Evolutionary conservation across 2,329 filamentous ascomycete species (phyloP).

Genomic region (Pezicula neosporulosa): DNA sequence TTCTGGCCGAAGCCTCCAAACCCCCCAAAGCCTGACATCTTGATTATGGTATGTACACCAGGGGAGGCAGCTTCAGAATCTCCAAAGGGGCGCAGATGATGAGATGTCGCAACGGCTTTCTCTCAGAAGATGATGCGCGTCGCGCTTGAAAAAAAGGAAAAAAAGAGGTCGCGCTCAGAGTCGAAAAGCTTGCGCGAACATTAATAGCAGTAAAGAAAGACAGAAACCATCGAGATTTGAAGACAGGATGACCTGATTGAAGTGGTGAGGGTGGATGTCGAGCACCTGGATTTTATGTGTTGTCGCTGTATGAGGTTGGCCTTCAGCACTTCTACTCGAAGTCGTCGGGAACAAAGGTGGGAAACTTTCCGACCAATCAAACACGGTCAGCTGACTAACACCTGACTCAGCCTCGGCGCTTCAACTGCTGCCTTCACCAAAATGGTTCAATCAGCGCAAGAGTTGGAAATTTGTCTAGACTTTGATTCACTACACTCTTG

Average conservation of each 20-base stretch:
- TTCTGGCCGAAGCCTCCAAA: constrained; percentile 58
- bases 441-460: too few relatives aligned
- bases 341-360: constrained; percentile 1
- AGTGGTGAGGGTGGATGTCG: constrained; percentile 3
- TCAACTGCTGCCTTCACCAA: background rate
- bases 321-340: constrained; percentile 1
- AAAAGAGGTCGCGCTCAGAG: constrained; percentile 21
- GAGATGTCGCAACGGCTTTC: constrained; percentile 11
- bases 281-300: constrained; percentile 10
- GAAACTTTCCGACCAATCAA: background rate
- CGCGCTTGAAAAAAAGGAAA: constrained; percentile 18
- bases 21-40: constrained; percentile 37
- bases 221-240: constrained; percentile 12
- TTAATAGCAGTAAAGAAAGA: constrained; percentile 22
- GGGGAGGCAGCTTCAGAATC: constrained; percentile 2
- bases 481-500: too few relatives aligned
- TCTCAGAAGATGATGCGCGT: constrained; percentile 11
- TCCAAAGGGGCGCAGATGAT: constrained; percentile 7
- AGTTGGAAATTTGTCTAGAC: background rate
- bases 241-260: constrained; percentile 10
- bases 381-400: background rate
- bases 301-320: constrained; percentile 2
- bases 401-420: background rate
- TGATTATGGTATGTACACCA: constrained; percentile 10
- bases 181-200: constrained; percentile 19